Evolutionary conservation across 192 early-diverging fungal species (phyloP), one percentile per base, ranked within the genome.

Genomic region (Mortierella claussenii): DNA sequence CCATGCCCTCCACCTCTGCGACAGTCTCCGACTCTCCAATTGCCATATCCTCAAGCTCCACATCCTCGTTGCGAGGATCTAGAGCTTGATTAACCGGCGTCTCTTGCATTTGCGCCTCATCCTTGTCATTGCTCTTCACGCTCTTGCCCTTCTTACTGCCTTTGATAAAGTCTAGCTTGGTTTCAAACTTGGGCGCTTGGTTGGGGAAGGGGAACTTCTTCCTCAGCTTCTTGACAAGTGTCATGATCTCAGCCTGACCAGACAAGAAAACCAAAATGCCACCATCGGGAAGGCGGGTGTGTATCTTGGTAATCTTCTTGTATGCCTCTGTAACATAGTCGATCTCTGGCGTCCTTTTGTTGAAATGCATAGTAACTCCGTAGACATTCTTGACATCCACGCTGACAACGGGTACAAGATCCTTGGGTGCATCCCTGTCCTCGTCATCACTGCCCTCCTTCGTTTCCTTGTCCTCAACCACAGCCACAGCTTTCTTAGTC

Each of bases 231-330:
- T 88, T 89, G 53, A 92, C 93, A 15, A 96, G 69, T 1, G 87
- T 82, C 23, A 84, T 88, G 34, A 99, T 96, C 79, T 99, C 98
- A 30, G 91, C 90, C 69, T 98, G 96, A 27, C 98, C 97, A 15
- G 96, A 95, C 68, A 98, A 66, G 75, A 99, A 99, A 26, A 99
- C 89, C 26, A 99, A 84, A 31, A 99, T 96, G 2, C 82, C 97
- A 53, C 97, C 98, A 31, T 80, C 87, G 2, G 98, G 97, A n/a
- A 99, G 85, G 6, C 89, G 85, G 21, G 84, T 86, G 82, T 99
- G 98, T 56, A 99, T 97, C 79, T 98, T 98, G 71, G 82, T 81
- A 5, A 97, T 88, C 79, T 99, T 99, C 58, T 93, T 93, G 69
- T 87, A 91, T 0, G 92, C 95, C 79, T 98, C 97, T 4, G 65